phyloP scores from a whole-genome alignment of 2,329 filamentous ascomycete species.

The Cladophialophora chaetospira region DNA sequence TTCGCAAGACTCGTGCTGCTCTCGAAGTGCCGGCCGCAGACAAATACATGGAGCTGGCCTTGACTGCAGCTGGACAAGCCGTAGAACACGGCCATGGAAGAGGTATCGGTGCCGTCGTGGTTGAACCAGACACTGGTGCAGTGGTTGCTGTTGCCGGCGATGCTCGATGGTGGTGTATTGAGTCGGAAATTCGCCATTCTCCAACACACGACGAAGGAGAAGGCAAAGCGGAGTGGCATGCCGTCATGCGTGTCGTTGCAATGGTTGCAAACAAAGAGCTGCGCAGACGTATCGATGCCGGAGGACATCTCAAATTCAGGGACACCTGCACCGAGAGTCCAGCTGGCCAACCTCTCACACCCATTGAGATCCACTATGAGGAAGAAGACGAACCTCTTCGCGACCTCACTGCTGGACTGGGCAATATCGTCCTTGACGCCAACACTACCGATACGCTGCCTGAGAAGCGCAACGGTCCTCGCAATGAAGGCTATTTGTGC shows the following conservation, averaged over 20 bases:
- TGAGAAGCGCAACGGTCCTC: slow-evolving; percentile 51
- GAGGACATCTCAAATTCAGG: slow-evolving; percentile 31
- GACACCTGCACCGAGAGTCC: slow-evolving; percentile 31
- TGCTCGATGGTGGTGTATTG: slow-evolving; percentile 38
- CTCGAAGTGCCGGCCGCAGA: slow-evolving; percentile 40
- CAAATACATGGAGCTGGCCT: slow-evolving; percentile 44
- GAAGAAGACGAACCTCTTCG: slow-evolving; percentile 23
- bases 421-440: slow-evolving; percentile 19
- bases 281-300: slow-evolving; percentile 32
- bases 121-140: slow-evolving; percentile 45
- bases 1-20: slow-evolving; percentile 39
- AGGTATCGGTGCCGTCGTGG: slow-evolving; percentile 47
- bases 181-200: slow-evolving; percentile 9
- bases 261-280: slow-evolving; percentile 47
- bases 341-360: slow-evolving; percentile 32
- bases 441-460: slow-evolving; percentile 5
- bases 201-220: slow-evolving; percentile 33
- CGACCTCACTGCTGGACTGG: slow-evolving; percentile 21
- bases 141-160: slow-evolving; percentile 50
- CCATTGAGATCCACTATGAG: slow-evolving; percentile 30
- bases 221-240: slow-evolving; percentile 49
- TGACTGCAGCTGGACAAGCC: slow-evolving; percentile 43
- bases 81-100: slow-evolving; percentile 42
- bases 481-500: slow-evolving; percentile 81
- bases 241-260: slow-evolving; percentile 48